A percentile compares a stretch with the other conserved stretches of the same genome.
Conservation (phyloP, 2,329 filamentous ascomycete species). For the Pleomassaria siparia region DNA sequence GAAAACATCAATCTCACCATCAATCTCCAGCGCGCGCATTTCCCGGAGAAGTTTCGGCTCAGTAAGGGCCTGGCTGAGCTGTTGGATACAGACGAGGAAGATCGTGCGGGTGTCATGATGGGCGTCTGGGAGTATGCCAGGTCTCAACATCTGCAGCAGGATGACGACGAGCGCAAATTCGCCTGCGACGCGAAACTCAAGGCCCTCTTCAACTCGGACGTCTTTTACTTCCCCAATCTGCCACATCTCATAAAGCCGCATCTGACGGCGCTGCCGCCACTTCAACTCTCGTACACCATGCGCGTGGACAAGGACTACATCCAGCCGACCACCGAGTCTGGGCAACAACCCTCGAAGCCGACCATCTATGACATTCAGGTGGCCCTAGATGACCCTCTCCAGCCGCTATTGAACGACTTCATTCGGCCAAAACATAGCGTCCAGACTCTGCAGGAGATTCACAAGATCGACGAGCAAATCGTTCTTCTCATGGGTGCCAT, state of each 20-base stretch:
- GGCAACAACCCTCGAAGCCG: constrained; percentile 64
- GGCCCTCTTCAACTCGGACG: constrained; percentile 74
- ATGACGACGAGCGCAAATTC: constrained; percentile 91
- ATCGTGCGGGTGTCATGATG: constrained; percentile 83
- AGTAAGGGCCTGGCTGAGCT: constrained; percentile 79
- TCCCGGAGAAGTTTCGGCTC: constrained; percentile 79
- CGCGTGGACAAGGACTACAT: constrained; percentile 70
- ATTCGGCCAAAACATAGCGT: constrained; percentile 51
- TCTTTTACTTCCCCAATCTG: constrained; percentile 82
- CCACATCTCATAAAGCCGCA: constrained; percentile 78
- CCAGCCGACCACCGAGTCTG: constrained; percentile 66
- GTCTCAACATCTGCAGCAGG: constrained; percentile 81
- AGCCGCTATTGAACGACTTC: constrained; percentile 62
- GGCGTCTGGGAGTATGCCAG: constrained; percentile 96
- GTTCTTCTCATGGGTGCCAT: constrained; percentile 81
- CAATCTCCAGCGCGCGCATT: constrained; percentile 81
- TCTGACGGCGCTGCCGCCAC: constrained; percentile 75
- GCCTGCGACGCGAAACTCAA: constrained; percentile 82
- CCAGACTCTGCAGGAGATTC: constrained; percentile 73
- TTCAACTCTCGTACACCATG: constrained; percentile 88
- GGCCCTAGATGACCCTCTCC: constrained; percentile 78
- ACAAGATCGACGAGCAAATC: constrained; percentile 79
- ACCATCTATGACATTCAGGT: constrained; percentile 92
- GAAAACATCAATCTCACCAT: constrained; percentile 91
- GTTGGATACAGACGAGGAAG: constrained; percentile 82